phyloP scores from a whole-genome alignment of 257 asterid species.

The Ajuga chamaepitys region DNA sequence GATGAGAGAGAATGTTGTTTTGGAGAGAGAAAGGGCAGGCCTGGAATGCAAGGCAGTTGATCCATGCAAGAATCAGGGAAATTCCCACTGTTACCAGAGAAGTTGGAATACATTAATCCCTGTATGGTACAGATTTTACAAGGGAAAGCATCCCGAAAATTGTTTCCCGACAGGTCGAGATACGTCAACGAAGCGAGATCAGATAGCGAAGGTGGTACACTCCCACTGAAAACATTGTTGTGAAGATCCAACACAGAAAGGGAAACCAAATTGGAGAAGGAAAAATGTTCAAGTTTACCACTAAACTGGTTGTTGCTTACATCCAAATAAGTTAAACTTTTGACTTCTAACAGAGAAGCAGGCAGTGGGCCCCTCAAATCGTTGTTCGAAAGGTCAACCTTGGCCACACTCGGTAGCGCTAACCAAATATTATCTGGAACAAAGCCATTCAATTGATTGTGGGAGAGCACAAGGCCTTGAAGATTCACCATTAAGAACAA shows the following conservation, averaged over 20 bases:
- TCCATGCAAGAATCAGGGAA: slow-evolving; percentile 38
- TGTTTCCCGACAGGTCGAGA: slow-evolving; percentile 70
- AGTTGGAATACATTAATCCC: slow-evolving; percentile 53
- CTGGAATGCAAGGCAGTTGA: slow-evolving; percentile 23
- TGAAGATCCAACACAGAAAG: slow-evolving; percentile 62
- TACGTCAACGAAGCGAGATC: slow-evolving; percentile 50
- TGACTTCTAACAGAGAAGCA: slow-evolving; percentile 34
- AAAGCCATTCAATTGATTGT: slow-evolving; percentile 44
- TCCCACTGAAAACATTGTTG: slow-evolving; percentile 46
- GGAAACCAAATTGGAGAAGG: slow-evolving; percentile 45
- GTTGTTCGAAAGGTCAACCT: slow-evolving; percentile 60
- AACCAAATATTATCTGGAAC: slow-evolving; percentile 38
- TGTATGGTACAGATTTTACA: slow-evolving; percentile 54
- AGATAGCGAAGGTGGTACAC: slow-evolving; percentile 49
- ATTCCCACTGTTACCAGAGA: slow-evolving; percentile 45
- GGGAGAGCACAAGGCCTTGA: slow-evolving; percentile 72
- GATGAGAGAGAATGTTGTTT: slow-evolving; percentile 8
- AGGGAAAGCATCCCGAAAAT: slow-evolving; percentile 46
- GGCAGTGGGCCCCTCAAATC: slow-evolving; percentile 50
- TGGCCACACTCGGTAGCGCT: slow-evolving; percentile 32
- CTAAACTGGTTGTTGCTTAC: slow-evolving; percentile 49
- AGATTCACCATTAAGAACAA: slow-evolving; percentile 35
- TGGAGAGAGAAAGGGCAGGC: slow-evolving; percentile 15
- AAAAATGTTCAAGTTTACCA: slow-evolving; percentile 37
- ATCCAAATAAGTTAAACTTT: slow-evolving; percentile 55